Evolutionary conservation across 441 rosid genomes (phyloP).

Genomic region (Adansonia gregorii): DNA sequence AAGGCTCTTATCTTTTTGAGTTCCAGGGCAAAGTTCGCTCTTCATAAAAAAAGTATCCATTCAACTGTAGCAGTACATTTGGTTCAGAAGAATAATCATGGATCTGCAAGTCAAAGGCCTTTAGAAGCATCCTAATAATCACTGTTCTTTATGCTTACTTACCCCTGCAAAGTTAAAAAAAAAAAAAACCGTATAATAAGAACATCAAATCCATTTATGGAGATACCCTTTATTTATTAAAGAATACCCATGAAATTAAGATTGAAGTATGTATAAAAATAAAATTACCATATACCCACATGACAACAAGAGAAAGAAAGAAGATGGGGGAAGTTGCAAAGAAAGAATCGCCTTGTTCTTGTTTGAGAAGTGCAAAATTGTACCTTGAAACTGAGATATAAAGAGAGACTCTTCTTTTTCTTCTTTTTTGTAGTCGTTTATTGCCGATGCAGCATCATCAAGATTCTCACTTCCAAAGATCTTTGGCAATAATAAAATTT

Average conservation of each 20-base stretch:
- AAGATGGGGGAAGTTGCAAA: constrained; percentile 7
- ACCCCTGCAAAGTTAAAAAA: constrained; percentile 18
- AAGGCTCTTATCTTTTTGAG: background rate
- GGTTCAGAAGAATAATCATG: constrained; percentile 28
- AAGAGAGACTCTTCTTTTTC: background rate
- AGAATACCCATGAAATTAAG: background rate
- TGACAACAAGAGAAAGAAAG: constrained; percentile 30
- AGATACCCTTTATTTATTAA: background rate
- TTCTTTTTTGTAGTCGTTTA: constrained; percentile 39
- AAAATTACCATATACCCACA: constrained; percentile 19
- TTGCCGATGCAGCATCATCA: constrained; percentile 80
- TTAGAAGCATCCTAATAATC: constrained; percentile 12
- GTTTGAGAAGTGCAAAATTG: constrained; percentile 22
- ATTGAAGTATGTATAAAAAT: background rate
- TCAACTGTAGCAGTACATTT: constrained; percentile 1
- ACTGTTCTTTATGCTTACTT: background rate
- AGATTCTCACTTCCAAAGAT: constrained; percentile 58
- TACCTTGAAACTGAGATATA: constrained; percentile 11
- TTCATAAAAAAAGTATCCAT: background rate
- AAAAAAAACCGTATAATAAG: background rate
- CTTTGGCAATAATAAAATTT: constrained; percentile 11
- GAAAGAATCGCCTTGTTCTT: constrained; percentile 13
- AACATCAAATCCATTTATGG: constrained; percentile 22
- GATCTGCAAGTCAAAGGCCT: constrained; percentile 36
- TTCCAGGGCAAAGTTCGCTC: background rate